A percentile compares a stretch with the other conserved stretches of the same genome.
phyloP scores from a whole-genome alignment of 768 basidiomycete genomes.

The Bullera alba region DNA sequence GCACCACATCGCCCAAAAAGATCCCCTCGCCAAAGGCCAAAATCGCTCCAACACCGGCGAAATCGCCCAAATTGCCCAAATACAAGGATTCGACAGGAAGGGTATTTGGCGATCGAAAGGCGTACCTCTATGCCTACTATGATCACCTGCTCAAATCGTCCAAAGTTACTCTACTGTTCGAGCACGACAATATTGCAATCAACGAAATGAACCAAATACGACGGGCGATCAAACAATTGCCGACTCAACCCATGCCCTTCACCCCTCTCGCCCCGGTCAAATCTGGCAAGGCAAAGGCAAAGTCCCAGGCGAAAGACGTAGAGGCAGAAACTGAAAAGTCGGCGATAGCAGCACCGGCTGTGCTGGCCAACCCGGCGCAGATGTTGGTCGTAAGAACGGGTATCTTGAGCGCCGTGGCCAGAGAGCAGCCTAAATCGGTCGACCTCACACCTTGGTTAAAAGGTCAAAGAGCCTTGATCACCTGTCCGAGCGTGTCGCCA shows the following conservation, averaged over 20 bases:
- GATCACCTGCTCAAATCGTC: conserved; percentile 58
- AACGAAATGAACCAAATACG: conserved; percentile 63
- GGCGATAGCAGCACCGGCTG: background rate
- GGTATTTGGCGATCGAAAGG: too few species aligned
- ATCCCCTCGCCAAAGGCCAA: too few species aligned
- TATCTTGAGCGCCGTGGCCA: conserved; percentile 68
- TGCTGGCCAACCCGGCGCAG: too few species aligned
- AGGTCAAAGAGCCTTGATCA: conserved; percentile 40
- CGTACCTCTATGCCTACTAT: conserved; percentile 74
- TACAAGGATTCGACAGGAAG: too few species aligned
- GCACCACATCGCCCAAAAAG: too few species aligned
- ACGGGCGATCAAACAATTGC: conserved; percentile 58
- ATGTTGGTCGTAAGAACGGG: conserved; percentile 49
- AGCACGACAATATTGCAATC: conserved; percentile 65
- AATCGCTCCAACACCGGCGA: too few species aligned
- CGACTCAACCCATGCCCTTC: conserved; percentile 9
- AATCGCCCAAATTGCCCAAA: too few species aligned
- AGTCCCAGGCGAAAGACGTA: background rate
- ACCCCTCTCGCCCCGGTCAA: background rate
- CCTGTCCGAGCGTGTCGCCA: conserved; percentile 36
- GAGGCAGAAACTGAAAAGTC: background rate
- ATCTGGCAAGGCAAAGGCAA: background rate
- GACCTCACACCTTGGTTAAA: conserved; percentile 51
- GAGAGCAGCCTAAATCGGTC: conserved; percentile 56
- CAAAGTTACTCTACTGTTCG: conserved; percentile 68